Evolutionary conservation across 2,329 filamentous ascomycete genomes (phyloP).

Genomic region (Cladosporium sp.): DNA sequence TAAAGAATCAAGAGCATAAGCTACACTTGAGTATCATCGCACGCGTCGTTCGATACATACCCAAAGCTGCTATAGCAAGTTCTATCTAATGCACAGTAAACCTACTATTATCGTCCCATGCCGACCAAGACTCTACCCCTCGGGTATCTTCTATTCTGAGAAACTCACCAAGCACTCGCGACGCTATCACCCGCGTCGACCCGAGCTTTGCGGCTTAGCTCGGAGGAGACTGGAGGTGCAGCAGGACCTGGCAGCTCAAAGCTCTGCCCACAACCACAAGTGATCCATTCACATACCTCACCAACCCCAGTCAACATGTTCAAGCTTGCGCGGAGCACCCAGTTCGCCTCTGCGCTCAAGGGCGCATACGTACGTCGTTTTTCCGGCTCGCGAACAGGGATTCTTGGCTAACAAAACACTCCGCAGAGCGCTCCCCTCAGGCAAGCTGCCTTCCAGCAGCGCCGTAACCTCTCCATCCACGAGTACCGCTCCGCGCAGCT

Average conservation of each 20-base stretch:
- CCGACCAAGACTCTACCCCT: no score
- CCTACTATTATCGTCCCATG: no score
- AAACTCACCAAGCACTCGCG: not conserved
- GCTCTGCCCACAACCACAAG: slow-evolving; percentile 8
- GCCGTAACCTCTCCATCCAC: slow-evolving; percentile 88
- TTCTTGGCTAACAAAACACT: not conserved
- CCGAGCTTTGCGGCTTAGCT: not conserved
- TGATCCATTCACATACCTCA: slow-evolving; percentile 2
- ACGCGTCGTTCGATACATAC: no score
- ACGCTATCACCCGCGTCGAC: no score
- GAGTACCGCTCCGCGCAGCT: slow-evolving; percentile 96
- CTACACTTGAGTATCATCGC: no score
- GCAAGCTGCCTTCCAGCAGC: slow-evolving; percentile 52
- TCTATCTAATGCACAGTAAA: no score
- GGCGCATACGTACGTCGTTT: slow-evolving; percentile 57
- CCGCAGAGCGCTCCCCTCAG: slow-evolving; percentile 51
- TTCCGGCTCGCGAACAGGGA: not conserved
- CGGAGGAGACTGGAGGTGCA: not conserved
- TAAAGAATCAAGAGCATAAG: no score
- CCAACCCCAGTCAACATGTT: slow-evolving; percentile 57
- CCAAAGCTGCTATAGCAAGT: no score
- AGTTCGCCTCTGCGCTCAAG: slow-evolving; percentile 73
- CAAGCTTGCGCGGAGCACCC: slow-evolving; percentile 75
- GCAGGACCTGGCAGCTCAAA: not conserved
- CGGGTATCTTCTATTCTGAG: not conserved